These are phyloP conservation scores for Suillus discolor DNA, from an alignment of 768 basidiomycete species.

Conservation along the genomic window DNA sequence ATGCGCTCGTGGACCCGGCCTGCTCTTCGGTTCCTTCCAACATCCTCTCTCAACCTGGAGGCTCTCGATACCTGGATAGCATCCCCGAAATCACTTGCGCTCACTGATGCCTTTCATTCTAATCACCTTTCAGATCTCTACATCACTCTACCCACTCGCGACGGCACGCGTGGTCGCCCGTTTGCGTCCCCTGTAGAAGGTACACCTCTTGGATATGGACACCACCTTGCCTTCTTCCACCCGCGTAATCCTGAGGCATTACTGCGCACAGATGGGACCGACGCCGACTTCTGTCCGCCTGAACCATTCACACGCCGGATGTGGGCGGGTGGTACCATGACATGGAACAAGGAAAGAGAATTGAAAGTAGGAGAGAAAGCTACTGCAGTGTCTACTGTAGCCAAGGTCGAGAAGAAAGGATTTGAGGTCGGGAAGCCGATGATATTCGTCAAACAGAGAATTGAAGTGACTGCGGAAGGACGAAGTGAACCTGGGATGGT, in stretches of 20 bases:
- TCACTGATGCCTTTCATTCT: constrained; percentile 52
- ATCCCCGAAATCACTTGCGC: constrained; percentile 45
- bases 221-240: constrained; percentile 78
- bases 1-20: background rate
- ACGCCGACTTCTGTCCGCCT: constrained; percentile 71
- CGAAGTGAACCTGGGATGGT: constrained; percentile 47
- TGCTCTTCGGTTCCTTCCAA: constrained; percentile 17
- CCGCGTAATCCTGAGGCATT: constrained; percentile 56
- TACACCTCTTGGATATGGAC: constrained; percentile 56
- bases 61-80: constrained; percentile 57
- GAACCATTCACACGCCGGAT: constrained; percentile 75
- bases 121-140: constrained; percentile 67
- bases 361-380: constrained; percentile 58
- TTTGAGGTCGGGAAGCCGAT: constrained; percentile 62
- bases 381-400: constrained; percentile 49
- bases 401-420: constrained; percentile 61
- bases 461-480: constrained; percentile 51
- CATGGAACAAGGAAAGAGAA: constrained; percentile 53
- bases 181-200: constrained; percentile 44
- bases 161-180: constrained; percentile 49
- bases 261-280: constrained; percentile 72
- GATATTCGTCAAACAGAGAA: constrained; percentile 73
- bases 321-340: constrained; percentile 78
- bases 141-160: constrained; percentile 73
- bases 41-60: constrained; percentile 16